phyloP scores from a whole-genome alignment of 768 basidiomycete genomes.

The Tremella mesenterica region DNA sequence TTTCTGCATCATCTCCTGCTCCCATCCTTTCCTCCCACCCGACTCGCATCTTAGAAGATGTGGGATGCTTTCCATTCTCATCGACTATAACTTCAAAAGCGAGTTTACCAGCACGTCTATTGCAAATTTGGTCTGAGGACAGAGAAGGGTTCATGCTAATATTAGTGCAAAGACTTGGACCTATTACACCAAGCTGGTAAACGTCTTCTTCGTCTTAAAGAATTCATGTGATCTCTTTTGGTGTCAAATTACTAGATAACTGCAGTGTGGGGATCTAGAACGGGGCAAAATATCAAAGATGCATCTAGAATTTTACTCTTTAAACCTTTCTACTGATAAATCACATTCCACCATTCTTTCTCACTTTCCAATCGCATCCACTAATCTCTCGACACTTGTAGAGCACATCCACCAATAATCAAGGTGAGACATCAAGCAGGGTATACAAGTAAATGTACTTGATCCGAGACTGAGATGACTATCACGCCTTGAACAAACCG shows the following conservation, averaged over 20 bases:
- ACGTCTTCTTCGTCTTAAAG: slow-evolving; percentile 64
- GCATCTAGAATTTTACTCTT: no score
- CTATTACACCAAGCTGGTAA: slow-evolving; percentile 74
- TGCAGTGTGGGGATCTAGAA: no score
- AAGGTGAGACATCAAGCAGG: not conserved
- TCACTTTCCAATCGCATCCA: no score
- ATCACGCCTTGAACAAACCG: not conserved
- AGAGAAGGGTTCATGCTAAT: no score
- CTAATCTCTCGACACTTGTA: no score
- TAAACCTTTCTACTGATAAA: no score
- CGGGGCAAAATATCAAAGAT: no score
- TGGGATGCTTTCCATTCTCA: not conserved
- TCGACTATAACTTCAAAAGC: not conserved
- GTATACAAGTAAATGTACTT: not conserved
- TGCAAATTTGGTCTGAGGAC: no score
- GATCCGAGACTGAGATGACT: not conserved
- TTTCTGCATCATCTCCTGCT: not conserved
- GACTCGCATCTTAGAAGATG: not conserved
- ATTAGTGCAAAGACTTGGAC: slow-evolving; percentile 81
- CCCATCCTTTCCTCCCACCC: not conserved
- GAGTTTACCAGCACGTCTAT: not conserved
- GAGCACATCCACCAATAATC: no score
- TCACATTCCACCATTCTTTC: no score
- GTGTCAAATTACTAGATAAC: no score
- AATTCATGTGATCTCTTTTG: slow-evolving; percentile 56